These are phyloP conservation scores for Lachnellula subtilissima DNA, from an alignment of 2,329 filamentous ascomycete species.

Conservation along the genomic window DNA sequence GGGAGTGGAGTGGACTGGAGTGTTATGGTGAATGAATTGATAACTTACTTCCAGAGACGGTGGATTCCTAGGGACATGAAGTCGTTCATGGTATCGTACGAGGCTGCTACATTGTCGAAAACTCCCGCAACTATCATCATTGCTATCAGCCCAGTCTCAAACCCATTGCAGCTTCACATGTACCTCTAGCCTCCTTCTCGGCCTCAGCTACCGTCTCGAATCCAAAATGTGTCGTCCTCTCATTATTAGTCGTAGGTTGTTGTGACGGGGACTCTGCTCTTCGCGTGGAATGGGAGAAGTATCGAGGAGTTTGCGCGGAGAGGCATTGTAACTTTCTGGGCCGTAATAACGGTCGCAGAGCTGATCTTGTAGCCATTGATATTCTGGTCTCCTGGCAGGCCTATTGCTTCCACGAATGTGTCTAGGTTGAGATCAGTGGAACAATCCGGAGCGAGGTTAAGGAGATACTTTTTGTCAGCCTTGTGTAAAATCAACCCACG, in stretches of 20 bases:
- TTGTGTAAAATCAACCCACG: neutral
- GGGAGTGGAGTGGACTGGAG: neutral
- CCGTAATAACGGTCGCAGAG: slow-evolving; percentile 20
- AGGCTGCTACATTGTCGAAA: slow-evolving; percentile 83
- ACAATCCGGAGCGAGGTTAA: neutral
- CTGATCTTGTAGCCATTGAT: slow-evolving; percentile 20
- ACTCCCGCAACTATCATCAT: slow-evolving; percentile 53
- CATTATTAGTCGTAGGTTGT: slow-evolving; percentile 18
- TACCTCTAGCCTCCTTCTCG: slow-evolving; percentile 33
- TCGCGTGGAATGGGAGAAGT: slow-evolving; percentile 15
- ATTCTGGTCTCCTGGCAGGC: neutral
- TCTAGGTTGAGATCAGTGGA: neutral
- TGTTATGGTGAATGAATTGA: neutral
- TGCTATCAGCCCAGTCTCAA: slow-evolving; percentile 5
- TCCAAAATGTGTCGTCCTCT: slow-evolving; percentile 33
- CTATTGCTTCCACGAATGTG: neutral
- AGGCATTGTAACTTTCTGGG: slow-evolving; percentile 16
- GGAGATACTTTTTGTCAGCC: slow-evolving; percentile 6
- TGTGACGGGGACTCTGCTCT: slow-evolving; percentile 13
- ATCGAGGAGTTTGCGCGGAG: slow-evolving; percentile 12
- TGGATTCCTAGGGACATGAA: slow-evolving; percentile 98
- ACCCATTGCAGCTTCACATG: neutral
- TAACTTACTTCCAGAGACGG: slow-evolving; percentile 76
- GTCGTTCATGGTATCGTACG: slow-evolving; percentile 98
- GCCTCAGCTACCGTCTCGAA: slow-evolving; percentile 32